These are phyloP conservation scores for Cladophialophora immunda DNA, from an alignment of 2,329 filamentous ascomycete genomes.

Conservation along the genomic window DNA sequence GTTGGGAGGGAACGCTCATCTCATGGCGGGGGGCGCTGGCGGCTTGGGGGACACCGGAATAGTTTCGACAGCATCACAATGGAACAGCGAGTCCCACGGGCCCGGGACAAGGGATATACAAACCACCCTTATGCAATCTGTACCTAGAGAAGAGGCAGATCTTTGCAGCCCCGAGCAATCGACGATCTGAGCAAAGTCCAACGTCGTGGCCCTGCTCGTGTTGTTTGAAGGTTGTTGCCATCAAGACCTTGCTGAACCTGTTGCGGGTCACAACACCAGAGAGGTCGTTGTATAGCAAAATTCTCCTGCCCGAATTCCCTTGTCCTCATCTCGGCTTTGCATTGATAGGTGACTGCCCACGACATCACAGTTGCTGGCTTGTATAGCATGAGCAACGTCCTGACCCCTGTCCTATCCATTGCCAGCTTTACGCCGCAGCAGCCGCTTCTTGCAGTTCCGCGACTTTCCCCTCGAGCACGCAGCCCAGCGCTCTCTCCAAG, in stretches of 20 bases:
- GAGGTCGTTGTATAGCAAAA: too few relatives aligned
- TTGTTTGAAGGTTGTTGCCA: neutral
- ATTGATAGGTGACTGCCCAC: too few relatives aligned
- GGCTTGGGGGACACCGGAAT: neutral
- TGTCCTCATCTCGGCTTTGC: too few relatives aligned
- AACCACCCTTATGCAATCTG: neutral
- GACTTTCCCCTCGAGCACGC: slow-evolving; percentile 49
- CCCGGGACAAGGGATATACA: neutral
- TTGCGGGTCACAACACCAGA: too few relatives aligned
- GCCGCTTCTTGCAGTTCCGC: slow-evolving; percentile 32
- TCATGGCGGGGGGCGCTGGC: neutral
- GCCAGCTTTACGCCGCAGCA: slow-evolving; percentile 13
- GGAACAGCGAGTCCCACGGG: neutral
- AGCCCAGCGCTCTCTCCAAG: slow-evolving; percentile 50
- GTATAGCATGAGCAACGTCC: too few relatives aligned
- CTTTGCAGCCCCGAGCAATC: neutral
- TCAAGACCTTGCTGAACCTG: neutral
- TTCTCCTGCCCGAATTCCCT: too few relatives aligned
- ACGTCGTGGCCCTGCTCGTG: neutral
- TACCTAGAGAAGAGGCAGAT: neutral
- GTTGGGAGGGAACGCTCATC: neutral
- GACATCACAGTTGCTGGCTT: too few relatives aligned
- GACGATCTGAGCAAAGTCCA: neutral
- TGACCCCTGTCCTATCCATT: too few relatives aligned
- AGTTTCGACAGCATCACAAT: neutral